A percentile compares a stretch with the other conserved stretches of the same genome.
These are phyloP conservation scores for Ajuga chamaepitys DNA, from an alignment of 257 asterid genomes.

Conservation along the genomic window DNA sequence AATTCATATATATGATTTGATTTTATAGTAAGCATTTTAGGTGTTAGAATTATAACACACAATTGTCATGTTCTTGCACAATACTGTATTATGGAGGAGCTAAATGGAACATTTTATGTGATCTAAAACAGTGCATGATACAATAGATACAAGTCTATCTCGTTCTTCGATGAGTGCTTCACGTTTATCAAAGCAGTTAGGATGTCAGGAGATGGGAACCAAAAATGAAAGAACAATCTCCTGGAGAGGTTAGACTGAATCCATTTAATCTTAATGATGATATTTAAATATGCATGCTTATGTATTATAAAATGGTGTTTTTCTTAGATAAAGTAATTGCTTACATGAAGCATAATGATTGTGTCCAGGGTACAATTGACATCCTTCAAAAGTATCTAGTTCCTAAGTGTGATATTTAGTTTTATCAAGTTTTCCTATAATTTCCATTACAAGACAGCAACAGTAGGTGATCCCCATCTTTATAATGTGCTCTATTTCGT, in stretches of 20 bases:
- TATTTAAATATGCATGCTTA: conserved; percentile 1
- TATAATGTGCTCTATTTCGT: background rate
- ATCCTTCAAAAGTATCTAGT: conserved; percentile 94
- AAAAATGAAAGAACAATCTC: conserved; percentile 88
- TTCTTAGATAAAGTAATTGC: background rate
- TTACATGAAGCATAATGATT: conserved; percentile 19
- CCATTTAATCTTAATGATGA: background rate
- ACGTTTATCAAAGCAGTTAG: too few relatives aligned
- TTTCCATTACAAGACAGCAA: conserved; percentile 67
- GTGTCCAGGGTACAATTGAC: conserved; percentile 78
- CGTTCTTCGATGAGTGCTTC: too few relatives aligned
- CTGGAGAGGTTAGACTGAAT: conserved; percentile 77
- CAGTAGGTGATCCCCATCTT: conserved; percentile 53
- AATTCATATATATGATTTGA: too few relatives aligned
- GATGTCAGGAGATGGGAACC: too few relatives aligned
- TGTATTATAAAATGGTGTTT: background rate
- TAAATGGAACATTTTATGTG: too few relatives aligned
- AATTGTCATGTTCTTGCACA: too few relatives aligned
- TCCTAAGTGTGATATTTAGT: conserved; percentile 98
- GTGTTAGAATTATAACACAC: too few relatives aligned
- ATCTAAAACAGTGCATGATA: too few relatives aligned
- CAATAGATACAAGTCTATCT: too few relatives aligned
- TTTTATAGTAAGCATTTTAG: too few relatives aligned
- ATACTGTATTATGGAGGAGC: too few relatives aligned
- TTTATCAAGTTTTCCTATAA: conserved; percentile 93